These are phyloP conservation scores for Boletus patriciae DNA, from an alignment of 768 basidiomycete genomes.

Conservation along the genomic window DNA sequence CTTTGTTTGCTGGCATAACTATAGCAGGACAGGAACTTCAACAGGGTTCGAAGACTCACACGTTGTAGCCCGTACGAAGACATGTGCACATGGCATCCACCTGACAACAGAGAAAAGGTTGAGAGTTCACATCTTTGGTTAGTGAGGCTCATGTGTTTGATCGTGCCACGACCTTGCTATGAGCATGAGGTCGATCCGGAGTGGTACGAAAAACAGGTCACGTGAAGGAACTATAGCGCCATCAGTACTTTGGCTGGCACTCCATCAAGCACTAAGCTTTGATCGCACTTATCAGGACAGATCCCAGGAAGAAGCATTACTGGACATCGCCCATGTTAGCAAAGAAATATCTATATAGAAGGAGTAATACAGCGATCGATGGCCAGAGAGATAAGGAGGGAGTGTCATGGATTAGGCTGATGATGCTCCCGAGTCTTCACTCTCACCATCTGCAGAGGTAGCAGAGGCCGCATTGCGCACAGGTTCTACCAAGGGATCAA, in stretches of 20 bases:
- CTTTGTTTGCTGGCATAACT: conserved; percentile 11
- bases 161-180: not conserved
- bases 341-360: conserved; percentile 33
- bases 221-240: conserved; percentile 9
- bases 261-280: conserved; percentile 14
- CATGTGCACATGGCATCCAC: conserved; percentile 17
- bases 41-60: not conserved
- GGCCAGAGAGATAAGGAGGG: conserved; percentile 28
- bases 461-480: conserved; percentile 51
- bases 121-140: conserved; percentile 1
- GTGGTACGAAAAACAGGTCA: conserved; percentile 10
- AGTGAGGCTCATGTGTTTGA: conserved; percentile 8
- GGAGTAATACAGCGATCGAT: conserved; percentile 34
- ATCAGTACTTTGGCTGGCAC: not conserved
- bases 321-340: conserved; percentile 23
- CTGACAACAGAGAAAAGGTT: conserved; percentile 6
- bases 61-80: not conserved
- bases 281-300: conserved; percentile 20
- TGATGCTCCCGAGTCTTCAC: conserved; percentile 46
- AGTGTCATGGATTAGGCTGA: conserved; percentile 31
- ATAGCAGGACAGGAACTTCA: conserved; percentile 2
- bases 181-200: conserved; percentile 7
- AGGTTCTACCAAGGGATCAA: conserved; percentile 51
- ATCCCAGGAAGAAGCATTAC: conserved; percentile 17
- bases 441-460: conserved; percentile 58